phyloP scores from a whole-genome alignment of 495 filamentous ascomycete genomes.

The Aspergillus sclerotiicarbonarius region DNA sequence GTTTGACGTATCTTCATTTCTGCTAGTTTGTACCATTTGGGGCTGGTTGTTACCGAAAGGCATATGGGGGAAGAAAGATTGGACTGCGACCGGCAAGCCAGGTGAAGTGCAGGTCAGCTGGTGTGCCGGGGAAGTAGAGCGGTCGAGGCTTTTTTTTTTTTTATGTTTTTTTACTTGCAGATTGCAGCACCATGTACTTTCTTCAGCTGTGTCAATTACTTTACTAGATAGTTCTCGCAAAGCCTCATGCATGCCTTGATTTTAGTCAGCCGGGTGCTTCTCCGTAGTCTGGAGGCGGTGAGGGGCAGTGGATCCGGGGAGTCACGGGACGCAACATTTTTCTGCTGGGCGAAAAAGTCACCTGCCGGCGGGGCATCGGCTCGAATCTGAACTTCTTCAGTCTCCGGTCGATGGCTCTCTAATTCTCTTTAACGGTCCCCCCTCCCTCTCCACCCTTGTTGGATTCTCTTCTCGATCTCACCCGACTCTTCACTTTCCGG shows the following conservation, averaged over 20 bases:
- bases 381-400: constrained; percentile 10
- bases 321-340: constrained; percentile 36
- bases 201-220: constrained; percentile 11
- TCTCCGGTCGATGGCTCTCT: constrained; percentile 9
- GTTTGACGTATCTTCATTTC: constrained; percentile 27
- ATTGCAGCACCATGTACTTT: constrained; percentile 10
- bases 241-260: constrained; percentile 7
- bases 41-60: constrained; percentile 16
- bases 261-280: not conserved
- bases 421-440: no score
- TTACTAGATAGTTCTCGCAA: no score
- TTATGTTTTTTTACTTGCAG: constrained; percentile 9
- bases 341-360: constrained; percentile 32
- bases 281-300: constrained; percentile 22
- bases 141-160: constrained; percentile 2
- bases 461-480: not conserved
- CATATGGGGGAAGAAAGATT: constrained; percentile 14
- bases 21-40: constrained; percentile 22
- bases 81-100: constrained; percentile 12
- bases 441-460: not conserved
- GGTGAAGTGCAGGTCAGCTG: constrained; percentile 49
- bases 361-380: constrained; percentile 21
- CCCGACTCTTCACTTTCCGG: not conserved
- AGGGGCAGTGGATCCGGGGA: constrained; percentile 16
- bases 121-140: not conserved